phyloP scores from a whole-genome alignment of 1,139 yeast species.

The Debaryomyces udenii region DNA sequence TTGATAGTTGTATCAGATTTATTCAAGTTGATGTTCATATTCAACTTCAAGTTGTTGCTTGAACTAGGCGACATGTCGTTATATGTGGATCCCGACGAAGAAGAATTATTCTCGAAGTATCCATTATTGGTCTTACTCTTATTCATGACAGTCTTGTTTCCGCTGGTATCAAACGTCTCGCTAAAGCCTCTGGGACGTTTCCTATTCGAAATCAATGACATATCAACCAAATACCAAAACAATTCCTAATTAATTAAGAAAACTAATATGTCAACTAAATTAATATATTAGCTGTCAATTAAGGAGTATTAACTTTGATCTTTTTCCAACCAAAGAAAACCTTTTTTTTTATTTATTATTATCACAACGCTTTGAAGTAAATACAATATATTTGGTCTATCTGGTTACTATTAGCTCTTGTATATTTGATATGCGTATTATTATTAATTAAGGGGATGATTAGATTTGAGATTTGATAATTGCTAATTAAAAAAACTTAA shows the following conservation, averaged over 20 bases:
- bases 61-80: conserved; percentile 13
- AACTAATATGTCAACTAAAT: background rate
- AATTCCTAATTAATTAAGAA: background rate
- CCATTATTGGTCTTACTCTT: conserved; percentile 7
- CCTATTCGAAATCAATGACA: conserved; percentile 44
- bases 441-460: conserved; percentile 9
- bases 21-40: conserved; percentile 11
- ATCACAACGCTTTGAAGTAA: background rate
- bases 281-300: background rate
- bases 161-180: conserved; percentile 36
- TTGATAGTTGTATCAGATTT: conserved; percentile 13
- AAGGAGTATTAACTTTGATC: conserved; percentile 4
- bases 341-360: background rate
- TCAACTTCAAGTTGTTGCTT: conserved; percentile 10
- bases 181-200: conserved; percentile 54
- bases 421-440: background rate
- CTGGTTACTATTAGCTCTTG: background rate
- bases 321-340: background rate
- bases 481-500: conserved; percentile 7
- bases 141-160: conserved; percentile 10
- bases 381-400: background rate
- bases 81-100: conserved; percentile 13
- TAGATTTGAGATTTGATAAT: conserved; percentile 9
- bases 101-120: conserved; percentile 11
- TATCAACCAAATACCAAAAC: conserved; percentile 9